Evolutionary conservation across 495 filamentous ascomycete genomes (phyloP).

Genomic region (Tuber brumale): DNA sequence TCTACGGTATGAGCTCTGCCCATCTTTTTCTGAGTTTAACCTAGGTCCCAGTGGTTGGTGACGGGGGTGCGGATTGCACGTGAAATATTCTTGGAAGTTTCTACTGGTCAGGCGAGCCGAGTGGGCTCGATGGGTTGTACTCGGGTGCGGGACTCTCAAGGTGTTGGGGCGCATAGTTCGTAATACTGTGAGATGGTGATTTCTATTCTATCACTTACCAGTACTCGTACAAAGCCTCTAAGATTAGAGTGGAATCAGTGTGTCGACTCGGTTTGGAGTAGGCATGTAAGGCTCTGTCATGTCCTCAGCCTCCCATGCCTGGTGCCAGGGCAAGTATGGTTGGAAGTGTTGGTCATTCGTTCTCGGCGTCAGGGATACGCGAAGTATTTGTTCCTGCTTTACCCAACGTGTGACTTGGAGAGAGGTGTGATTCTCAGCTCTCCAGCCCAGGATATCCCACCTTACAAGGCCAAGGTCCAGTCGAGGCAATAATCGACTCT

Average conservation of each 20-base stretch:
- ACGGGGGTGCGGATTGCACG: not conserved
- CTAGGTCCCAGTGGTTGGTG: not conserved
- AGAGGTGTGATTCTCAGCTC: not conserved
- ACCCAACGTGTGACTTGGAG: not conserved
- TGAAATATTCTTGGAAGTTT: not conserved
- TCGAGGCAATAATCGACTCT: slow-evolving; percentile 3
- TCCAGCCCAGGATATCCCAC: not conserved
- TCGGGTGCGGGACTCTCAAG: not conserved
- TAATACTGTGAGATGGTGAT: not conserved
- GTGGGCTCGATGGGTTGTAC: not conserved
- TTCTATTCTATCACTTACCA: not conserved
- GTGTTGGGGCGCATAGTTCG: not conserved
- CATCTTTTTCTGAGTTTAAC: not conserved
- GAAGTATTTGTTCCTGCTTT: not conserved
- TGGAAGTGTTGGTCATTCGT: not conserved
- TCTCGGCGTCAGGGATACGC: not conserved
- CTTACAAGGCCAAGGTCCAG: not conserved
- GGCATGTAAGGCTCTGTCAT: not conserved
- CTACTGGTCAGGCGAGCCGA: not conserved
- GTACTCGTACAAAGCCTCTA: not conserved
- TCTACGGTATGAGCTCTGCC: not conserved
- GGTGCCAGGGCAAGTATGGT: not conserved
- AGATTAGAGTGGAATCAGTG: not conserved
- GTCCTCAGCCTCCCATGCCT: not conserved
- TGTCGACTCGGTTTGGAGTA: not conserved